Conservation (phyloP, 208 protist genomes). For the Wallacemonas rigidus region DNA sequence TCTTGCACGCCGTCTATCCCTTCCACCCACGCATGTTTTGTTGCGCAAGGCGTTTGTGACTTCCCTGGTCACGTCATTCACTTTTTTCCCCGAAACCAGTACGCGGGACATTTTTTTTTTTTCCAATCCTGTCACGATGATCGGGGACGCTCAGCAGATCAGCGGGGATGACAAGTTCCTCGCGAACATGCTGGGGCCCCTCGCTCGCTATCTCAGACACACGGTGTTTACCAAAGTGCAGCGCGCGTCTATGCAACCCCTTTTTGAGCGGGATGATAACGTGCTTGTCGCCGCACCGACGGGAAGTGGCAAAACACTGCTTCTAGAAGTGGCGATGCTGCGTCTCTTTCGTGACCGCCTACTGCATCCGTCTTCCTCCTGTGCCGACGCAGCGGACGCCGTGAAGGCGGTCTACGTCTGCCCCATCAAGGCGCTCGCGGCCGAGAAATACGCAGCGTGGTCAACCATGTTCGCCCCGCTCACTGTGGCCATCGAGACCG, state of each 20-base stretch:
- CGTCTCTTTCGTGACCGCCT: conserved; percentile 73
- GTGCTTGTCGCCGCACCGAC: conserved; percentile 88
- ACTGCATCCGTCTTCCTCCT: background rate
- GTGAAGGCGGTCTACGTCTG: conserved; percentile 90
- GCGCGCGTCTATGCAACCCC: conserved; percentile 55
- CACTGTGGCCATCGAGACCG: conserved; percentile 91
- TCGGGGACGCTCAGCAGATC: background rate
- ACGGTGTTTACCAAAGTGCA: conserved; percentile 73
- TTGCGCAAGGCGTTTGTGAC: no score
- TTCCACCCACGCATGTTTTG: no score
- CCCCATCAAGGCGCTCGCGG: conserved; percentile 90
- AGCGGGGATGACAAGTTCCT: background rate
- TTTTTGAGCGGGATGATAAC: conserved; percentile 56
- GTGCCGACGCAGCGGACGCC: background rate
- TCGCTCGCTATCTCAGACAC: conserved; percentile 56
- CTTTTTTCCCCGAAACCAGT: no score
- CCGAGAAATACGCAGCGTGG: conserved; percentile 87
- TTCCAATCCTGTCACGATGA: background rate
- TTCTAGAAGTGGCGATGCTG: conserved; percentile 91
- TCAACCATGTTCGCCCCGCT: conserved; percentile 73
- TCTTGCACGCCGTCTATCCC: no score
- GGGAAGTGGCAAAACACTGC: conserved; percentile 87
- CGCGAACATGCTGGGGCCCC: conserved; percentile 37
- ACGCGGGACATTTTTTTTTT: background rate
- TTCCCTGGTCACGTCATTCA: no score